Conservation (phyloP, 2,329 filamentous ascomycete genomes). For the Alternaria arborescens region DNA sequence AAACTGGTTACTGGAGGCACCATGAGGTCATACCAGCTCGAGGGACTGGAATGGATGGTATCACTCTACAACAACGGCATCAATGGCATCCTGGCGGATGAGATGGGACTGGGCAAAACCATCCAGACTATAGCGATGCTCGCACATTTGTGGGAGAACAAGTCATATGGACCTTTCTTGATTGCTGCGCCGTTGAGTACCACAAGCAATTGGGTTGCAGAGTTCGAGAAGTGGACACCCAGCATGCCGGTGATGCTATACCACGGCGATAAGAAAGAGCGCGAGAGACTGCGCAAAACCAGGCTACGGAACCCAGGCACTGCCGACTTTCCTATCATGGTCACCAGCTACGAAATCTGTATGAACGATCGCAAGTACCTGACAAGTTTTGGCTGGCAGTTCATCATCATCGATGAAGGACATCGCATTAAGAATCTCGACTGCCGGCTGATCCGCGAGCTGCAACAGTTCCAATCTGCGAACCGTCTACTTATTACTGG, state of each 20-base stretch:
- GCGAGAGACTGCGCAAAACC: slow-evolving; percentile 78
- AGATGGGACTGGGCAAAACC: slow-evolving; percentile 95
- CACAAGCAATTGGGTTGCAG: slow-evolving; percentile 93
- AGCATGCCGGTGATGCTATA: slow-evolving; percentile 89
- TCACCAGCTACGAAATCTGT: slow-evolving; percentile 96
- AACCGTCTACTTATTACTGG: slow-evolving; percentile 93
- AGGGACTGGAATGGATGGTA: slow-evolving; percentile 92
- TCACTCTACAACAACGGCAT: slow-evolving; percentile 86
- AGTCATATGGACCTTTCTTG: slow-evolving; percentile 86
- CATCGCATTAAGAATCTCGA: slow-evolving; percentile 98
- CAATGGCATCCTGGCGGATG: slow-evolving; percentile 89
- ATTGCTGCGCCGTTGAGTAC: slow-evolving; percentile 92
- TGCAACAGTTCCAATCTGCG: slow-evolving; percentile 87
- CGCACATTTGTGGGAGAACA: slow-evolving; percentile 85
- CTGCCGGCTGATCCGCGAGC: slow-evolving; percentile 86
- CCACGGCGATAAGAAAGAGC: slow-evolving; percentile 81
- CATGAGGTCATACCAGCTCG: slow-evolving; percentile 94
- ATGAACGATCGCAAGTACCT: slow-evolving; percentile 86
- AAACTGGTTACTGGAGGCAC: slow-evolving; percentile 83
- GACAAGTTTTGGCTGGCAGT: slow-evolving; percentile 89
- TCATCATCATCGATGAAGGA: slow-evolving; percentile 97
- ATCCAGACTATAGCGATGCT: slow-evolving; percentile 89
- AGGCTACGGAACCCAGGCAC: slow-evolving; percentile 74
- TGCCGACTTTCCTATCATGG: slow-evolving; percentile 84
- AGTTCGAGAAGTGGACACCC: slow-evolving; percentile 91